Percentiles rank a stretch among this genome's conserved stretches.
phyloP scores from a whole-genome alignment of 108 stramenopile genomes.

The Nannochloropsis salina region DNA sequence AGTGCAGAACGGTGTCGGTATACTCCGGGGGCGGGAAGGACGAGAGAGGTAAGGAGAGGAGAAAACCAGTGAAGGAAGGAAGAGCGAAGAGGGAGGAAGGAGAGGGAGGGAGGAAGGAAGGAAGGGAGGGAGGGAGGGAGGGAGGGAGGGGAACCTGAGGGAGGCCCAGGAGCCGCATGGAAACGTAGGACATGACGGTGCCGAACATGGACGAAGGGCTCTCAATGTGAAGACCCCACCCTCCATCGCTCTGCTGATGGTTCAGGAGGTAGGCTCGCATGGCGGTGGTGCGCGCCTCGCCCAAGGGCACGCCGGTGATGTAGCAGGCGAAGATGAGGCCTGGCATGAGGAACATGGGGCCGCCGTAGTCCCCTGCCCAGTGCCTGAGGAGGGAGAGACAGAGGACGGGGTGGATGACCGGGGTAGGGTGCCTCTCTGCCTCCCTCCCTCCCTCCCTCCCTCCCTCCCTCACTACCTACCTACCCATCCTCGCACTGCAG shows the following conservation, averaged over 20 bases:
- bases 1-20: no score
- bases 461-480: not conserved
- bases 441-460: not conserved
- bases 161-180: constrained; percentile 74
- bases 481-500: constrained; percentile 49
- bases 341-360: constrained; percentile 94
- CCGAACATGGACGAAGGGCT: constrained; percentile 96
- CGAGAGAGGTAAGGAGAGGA: constrained; percentile 59
- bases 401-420: not conserved
- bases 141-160: constrained; percentile 10
- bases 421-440: not conserved
- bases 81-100: no score
- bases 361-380: constrained; percentile 96
- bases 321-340: constrained; percentile 84
- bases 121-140: constrained; percentile 8
- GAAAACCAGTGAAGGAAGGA: constrained; percentile 20
- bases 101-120: not conserved
- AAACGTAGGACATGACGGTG: constrained; percentile 77
- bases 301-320: constrained; percentile 56
- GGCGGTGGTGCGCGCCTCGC: constrained; percentile 60
- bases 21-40: constrained; percentile 70
- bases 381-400: constrained; percentile 44
- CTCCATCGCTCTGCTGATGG: constrained; percentile 94
- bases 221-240: constrained; percentile 98
- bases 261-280: constrained; percentile 73